Evolutionary conservation across 805 yeast species (phyloP).

Genomic region (Candida fluviatilis): DNA sequence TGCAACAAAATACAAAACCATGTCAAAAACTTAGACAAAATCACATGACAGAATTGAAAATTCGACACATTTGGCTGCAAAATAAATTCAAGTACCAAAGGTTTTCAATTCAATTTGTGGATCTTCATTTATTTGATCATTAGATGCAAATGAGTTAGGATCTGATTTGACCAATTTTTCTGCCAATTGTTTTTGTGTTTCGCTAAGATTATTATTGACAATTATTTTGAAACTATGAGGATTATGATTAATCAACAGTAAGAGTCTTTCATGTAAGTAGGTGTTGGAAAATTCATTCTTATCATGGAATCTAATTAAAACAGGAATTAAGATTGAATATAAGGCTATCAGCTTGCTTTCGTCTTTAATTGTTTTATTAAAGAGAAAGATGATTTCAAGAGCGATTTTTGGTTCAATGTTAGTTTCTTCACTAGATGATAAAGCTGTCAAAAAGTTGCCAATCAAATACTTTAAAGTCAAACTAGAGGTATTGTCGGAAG

Average conservation of each 20-base stretch:
- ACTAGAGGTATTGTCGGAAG: conserved; percentile 19
- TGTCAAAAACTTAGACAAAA: background rate
- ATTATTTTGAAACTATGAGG: conserved; percentile 47
- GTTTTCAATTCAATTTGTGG: conserved; percentile 21
- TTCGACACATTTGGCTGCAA: background rate
- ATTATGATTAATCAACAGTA: conserved; percentile 42
- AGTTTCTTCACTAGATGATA: conserved; percentile 13
- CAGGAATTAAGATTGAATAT: conserved; percentile 32
- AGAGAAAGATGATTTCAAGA: conserved; percentile 48
- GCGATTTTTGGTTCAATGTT: conserved; percentile 25
- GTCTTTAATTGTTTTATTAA: conserved; percentile 30
- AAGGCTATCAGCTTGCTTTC: conserved; percentile 26
- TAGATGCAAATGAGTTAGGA: conserved; percentile 1
- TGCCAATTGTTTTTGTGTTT: conserved; percentile 37
- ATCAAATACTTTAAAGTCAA: conserved; percentile 43
- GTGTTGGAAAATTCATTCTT: conserved; percentile 17
- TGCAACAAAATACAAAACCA: background rate
- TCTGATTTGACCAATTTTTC: conserved; percentile 39
- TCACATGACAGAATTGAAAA: background rate
- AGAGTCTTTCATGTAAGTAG: conserved; percentile 45
- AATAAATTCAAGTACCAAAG: conserved; percentile 14
- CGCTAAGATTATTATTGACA: conserved; percentile 34
- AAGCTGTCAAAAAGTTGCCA: conserved; percentile 37
- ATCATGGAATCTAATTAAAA: conserved; percentile 28
- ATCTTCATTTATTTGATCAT: conserved; percentile 6